Evolutionary conservation across 345 rosid species (phyloP), one percentile per base, ranked within the genome.

Genomic region (Euphorbia pulcherrima): DNA sequence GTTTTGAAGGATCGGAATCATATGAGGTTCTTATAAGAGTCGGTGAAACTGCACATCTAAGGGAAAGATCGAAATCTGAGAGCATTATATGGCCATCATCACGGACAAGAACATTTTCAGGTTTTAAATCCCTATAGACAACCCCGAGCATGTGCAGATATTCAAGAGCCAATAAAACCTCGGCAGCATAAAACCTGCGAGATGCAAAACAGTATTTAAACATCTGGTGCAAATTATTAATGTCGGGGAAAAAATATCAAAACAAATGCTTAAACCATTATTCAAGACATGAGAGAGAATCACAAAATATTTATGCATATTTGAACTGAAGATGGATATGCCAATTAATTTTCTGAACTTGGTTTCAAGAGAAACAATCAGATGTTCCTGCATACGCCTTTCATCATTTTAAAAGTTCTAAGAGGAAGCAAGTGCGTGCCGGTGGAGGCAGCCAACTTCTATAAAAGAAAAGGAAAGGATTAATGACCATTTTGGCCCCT

Each of bases 31-130:
- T 85, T 56, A 94, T 79, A 74, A 94, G 83, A 62, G 99, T 94
- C 29, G 99, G 99, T 67, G 92, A 89, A 69, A 94, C 97, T 28
- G 91, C 74, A 24, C 97, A 94, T 75, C 91, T 84, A 65, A 94
- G 81, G 58, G 99, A 94, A 64, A 93, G 98, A 72, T 93, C 98
- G 41, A 93, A 93, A 74, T 93, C 98, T 7, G 98, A 93, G 27
- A 94, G 99, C 99, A 94, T 94, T 75, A 94, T 91, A 74, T 94
- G 97, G 66, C 98, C 98, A 1, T 94, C 98, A 69, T 93, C 98
- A 67, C 98, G 92, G 41, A 93, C 98, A n/a, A 93, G 80, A 75
- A 93, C 96, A 74, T 93, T 93, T 84, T 93, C 98, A 17, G 98
- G 97, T 75, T 93, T 93, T 81, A 93, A 81, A 76, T 93, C 98